These are phyloP conservation scores for Stephania cephalantha DNA, from an alignment of 164 flowering plant species.

Conservation along the genomic window DNA sequence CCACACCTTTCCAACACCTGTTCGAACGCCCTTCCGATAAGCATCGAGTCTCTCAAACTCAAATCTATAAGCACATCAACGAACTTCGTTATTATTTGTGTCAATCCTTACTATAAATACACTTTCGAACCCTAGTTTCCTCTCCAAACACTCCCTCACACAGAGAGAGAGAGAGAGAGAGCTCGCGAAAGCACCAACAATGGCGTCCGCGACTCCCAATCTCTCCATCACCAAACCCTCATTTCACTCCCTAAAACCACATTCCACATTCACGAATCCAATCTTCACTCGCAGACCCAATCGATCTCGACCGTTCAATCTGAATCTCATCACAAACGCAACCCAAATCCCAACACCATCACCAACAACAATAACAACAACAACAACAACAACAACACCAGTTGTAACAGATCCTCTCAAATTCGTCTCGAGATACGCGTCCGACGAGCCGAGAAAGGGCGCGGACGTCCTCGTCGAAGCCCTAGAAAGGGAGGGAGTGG, in stretches of 20 bases:
- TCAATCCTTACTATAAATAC: no score
- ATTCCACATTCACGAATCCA: neutral
- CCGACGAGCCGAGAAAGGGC: constrained; percentile 56
- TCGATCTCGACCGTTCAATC: neutral
- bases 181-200: neutral
- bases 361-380: neutral
- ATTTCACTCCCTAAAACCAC: neutral
- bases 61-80: neutral
- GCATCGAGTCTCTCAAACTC: neutral
- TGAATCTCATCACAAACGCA: constrained; percentile 5
- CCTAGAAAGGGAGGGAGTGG: constrained; percentile 55
- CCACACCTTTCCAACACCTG: no score
- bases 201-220: neutral
- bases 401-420: neutral
- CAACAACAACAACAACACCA: neutral
- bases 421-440: constrained; percentile 30
- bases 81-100: no score
- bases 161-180: neutral
- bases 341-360: neutral
- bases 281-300: neutral
- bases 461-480: constrained; percentile 73
- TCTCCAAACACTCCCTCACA: neutral
- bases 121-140: neutral
- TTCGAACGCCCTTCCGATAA: no score
- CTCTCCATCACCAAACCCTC: neutral